These are phyloP conservation scores for Tuber calosporum DNA, from an alignment of 495 filamentous ascomycete species.

Conservation along the genomic window DNA sequence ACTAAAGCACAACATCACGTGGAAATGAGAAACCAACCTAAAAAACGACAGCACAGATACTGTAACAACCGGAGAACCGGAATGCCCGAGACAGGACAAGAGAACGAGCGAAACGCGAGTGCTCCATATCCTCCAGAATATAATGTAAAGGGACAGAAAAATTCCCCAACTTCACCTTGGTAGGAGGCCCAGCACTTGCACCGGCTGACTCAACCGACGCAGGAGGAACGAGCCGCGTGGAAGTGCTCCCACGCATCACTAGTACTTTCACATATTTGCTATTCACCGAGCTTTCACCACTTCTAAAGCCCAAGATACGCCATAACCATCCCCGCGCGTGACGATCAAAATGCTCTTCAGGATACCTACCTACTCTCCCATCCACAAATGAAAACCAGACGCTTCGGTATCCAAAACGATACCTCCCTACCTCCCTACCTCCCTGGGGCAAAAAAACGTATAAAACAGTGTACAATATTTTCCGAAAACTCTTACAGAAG, in stretches of 20 bases:
- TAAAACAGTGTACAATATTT: background rate
- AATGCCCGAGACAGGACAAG: background rate
- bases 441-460: background rate
- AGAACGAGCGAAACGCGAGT: background rate
- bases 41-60: background rate
- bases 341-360: background rate
- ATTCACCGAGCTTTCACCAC: background rate
- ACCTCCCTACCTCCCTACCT: background rate
- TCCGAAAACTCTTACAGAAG: too few species aligned
- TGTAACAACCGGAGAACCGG: background rate
- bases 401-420: too few species aligned
- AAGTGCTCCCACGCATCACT: background rate
- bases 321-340: background rate
- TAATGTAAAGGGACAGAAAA: background rate
- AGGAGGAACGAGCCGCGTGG: background rate
- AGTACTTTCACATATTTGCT: background rate
- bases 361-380: background rate
- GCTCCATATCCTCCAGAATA: background rate
- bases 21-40: background rate
- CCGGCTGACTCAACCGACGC: background rate
- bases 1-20: background rate
- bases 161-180: background rate
- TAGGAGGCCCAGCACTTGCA: background rate
- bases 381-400: too few species aligned
- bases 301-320: background rate